Conservation (phyloP, 2,329 filamentous ascomycete genomes). For the Bisporella sp. region DNA sequence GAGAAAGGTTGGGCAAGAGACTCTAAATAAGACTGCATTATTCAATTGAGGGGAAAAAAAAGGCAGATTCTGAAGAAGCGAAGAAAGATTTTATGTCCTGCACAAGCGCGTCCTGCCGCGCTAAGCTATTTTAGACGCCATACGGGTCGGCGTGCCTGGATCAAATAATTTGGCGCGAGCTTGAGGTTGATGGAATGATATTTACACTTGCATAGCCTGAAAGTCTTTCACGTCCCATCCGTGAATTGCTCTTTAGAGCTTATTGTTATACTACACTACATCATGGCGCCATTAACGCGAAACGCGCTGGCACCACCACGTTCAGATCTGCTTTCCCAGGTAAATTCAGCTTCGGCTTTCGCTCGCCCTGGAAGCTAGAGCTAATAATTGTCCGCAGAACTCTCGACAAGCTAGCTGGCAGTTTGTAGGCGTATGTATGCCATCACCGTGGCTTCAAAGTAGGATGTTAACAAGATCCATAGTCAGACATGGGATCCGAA, state of each 20-base stretch:
- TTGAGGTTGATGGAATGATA: no score
- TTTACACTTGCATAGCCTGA: background rate
- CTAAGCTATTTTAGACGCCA: constrained; percentile 1
- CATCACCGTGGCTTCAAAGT: no score
- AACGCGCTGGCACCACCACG: constrained; percentile 11
- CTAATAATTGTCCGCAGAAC: constrained; percentile 18
- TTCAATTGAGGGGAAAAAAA: constrained; percentile 55
- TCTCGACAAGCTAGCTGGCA: constrained; percentile 26
- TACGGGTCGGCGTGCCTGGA: background rate
- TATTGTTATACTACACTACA: background rate
- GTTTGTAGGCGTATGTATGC: constrained; percentile 20
- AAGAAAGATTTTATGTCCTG: constrained; percentile 3
- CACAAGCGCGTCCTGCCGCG: background rate
- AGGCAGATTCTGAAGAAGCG: constrained; percentile 6
- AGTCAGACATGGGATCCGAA: constrained; percentile 22
- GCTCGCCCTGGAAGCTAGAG: background rate
- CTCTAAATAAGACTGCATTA: constrained; percentile 92
- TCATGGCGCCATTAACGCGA: constrained; percentile 26
- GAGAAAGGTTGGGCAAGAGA: constrained; percentile 77
- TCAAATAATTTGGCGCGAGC: background rate
- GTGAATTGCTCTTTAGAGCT: background rate
- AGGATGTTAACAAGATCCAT: background rate
- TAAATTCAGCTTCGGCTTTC: background rate
- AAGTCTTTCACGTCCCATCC: background rate
- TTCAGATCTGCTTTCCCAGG: background rate